Base-by-base conservation (phyloP, 345 rosid species). In the Boechera retrofracta region DNA sequence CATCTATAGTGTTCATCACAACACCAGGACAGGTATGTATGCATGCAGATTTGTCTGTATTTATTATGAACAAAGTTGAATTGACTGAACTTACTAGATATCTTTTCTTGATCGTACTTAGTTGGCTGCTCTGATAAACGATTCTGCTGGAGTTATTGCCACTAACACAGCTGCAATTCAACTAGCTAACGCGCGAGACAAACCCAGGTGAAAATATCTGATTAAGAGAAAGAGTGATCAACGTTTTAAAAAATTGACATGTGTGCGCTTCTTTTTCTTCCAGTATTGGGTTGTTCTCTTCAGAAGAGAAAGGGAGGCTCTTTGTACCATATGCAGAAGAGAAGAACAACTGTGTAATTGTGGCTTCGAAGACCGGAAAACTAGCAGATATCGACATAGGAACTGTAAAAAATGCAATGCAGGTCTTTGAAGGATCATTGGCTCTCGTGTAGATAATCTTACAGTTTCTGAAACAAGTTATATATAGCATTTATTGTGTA, bases 151-250 rank as follows among this genome's bases (percentile, higher is more conserved):
- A 42, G 89, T 94, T 42, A 86, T 94, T 29, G 89, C 98, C 7
- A 89, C 98, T 55, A 94, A 94, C 55, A 94, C 97, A 66, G 92
- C 90, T 67, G 97, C 98, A 21, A 82, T 92, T 79, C 97, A 90
- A 77, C 91, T 92, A n/a, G 97, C 97, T 60, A 86, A 77, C 73
- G 95, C 94, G 0, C 87, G 97, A 4, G 85, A 71, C 51, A 94
- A 85, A 81, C 98, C 97, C 0, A 84, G 95, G 95, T 92, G 72
- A 65, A 29, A 45, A 3, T 38, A 62, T 73, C 24, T 65, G 56
- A 64, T 31, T 36, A 41, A 54, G 60, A 74, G 6, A 29, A 33
- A 62, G 13, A 29, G 7, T 74, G 42, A 56, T 48, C 7, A 55
- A 35, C 49, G 15, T 63, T 62, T 70, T 67, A 10, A 64, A 48